Evolutionary conservation across 345 rosid species (phyloP).

Genomic region (Sonneratia alba): DNA sequence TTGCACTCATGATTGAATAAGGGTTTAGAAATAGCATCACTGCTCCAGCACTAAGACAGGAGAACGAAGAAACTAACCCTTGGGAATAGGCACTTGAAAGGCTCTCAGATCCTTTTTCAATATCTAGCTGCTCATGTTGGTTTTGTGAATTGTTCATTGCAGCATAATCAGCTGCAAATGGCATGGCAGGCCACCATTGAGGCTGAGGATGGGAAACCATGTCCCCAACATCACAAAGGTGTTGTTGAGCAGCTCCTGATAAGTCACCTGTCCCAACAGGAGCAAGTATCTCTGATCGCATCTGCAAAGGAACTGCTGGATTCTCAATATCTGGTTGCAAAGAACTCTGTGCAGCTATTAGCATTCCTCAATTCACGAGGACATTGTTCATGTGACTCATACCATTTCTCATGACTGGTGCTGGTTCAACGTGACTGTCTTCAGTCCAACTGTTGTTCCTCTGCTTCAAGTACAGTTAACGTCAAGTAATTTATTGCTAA

Average conservation of each 20-base stretch:
- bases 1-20: background rate
- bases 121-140: conserved; percentile 21
- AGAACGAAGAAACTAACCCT: conserved; percentile 35
- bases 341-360: conserved; percentile 27
- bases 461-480: conserved; percentile 25
- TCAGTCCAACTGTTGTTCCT: conserved; percentile 32
- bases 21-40: background rate
- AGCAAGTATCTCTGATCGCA: conserved; percentile 25
- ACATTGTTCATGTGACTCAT: conserved; percentile 32
- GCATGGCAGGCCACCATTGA: conserved; percentile 31
- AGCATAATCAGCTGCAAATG: conserved; percentile 22
- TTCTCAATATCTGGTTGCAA: conserved; percentile 34
- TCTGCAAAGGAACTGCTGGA: conserved; percentile 23
- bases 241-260: conserved; percentile 18
- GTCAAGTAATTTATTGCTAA: background rate
- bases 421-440: conserved; percentile 32
- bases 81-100: conserved; percentile 52
- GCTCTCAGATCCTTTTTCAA: conserved; percentile 25
- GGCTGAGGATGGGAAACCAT: conserved; percentile 21
- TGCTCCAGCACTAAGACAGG: background rate
- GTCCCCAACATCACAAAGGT: conserved; percentile 34
- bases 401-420: conserved; percentile 36
- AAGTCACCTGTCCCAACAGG: conserved; percentile 25
- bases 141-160: conserved; percentile 18
- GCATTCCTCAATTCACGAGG: conserved; percentile 21